These are phyloP conservation scores for Ceratocystis diversiconidia DNA, from an alignment of 2,329 filamentous ascomycete genomes.

Conservation along the genomic window DNA sequence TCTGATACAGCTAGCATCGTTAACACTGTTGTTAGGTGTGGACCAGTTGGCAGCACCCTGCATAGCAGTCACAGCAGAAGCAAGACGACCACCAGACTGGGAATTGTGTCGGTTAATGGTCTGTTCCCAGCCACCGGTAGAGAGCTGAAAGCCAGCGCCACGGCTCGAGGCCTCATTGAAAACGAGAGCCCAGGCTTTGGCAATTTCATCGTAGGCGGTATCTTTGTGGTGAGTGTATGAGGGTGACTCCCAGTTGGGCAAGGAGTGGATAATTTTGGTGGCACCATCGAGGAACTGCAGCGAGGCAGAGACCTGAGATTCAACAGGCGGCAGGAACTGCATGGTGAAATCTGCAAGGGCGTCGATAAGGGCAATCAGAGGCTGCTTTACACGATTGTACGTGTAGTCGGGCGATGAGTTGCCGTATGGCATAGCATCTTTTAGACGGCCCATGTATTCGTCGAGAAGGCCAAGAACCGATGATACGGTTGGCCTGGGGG, in stretches of 20 bases:
- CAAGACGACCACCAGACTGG: slow-evolving; percentile 67
- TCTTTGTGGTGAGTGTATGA: slow-evolving; percentile 87
- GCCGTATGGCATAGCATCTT: slow-evolving; percentile 71
- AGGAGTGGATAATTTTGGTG: slow-evolving; percentile 74
- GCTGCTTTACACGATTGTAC: slow-evolving; percentile 80
- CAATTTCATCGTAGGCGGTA: slow-evolving; percentile 90
- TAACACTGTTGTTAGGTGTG: slow-evolving; percentile 16
- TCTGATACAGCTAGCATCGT: slow-evolving; percentile 42
- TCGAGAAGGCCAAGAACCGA: slow-evolving; percentile 67
- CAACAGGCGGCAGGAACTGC: slow-evolving; percentile 85
- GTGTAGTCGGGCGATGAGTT: slow-evolving; percentile 80
- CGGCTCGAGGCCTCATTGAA: slow-evolving; percentile 83
- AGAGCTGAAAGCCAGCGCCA: slow-evolving; percentile 76
- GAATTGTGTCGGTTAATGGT: slow-evolving; percentile 77
- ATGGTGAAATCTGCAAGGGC: slow-evolving; percentile 88
- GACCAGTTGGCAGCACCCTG: slow-evolving; percentile 58
- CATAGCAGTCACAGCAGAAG: slow-evolving; percentile 65
- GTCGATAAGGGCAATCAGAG: slow-evolving; percentile 66
- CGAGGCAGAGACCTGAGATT: slow-evolving; percentile 68
- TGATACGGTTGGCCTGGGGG: slow-evolving; percentile 72
- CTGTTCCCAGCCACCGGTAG: slow-evolving; percentile 87
- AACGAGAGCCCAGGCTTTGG: slow-evolving; percentile 82
- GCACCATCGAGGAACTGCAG: slow-evolving; percentile 79
- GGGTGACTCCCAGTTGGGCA: slow-evolving; percentile 83
- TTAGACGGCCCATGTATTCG: slow-evolving; percentile 67